Evolutionary conservation across 345 rosid genomes (phyloP).

Genomic region (Abelmoschus esculentus): DNA sequence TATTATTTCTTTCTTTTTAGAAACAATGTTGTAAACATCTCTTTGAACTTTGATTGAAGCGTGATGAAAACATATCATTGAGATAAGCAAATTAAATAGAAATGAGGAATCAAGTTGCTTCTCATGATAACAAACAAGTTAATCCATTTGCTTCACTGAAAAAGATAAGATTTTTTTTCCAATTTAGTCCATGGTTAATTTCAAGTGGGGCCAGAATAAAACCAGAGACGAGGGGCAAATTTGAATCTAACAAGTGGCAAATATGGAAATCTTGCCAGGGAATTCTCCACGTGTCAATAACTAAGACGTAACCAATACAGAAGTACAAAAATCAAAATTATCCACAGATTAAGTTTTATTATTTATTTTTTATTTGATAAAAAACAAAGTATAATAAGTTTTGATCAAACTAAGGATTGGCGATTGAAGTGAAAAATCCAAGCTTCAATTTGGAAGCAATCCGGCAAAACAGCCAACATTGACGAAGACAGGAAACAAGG

Average conservation of each 20-base stretch:
- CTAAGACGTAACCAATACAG: background rate
- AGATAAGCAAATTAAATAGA: background rate
- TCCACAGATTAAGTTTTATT: background rate
- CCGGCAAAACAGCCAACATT: conserved; percentile 5
- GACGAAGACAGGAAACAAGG: background rate
- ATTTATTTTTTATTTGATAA: background rate
- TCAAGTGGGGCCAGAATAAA: background rate
- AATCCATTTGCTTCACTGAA: too few relatives aligned
- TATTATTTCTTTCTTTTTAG: background rate
- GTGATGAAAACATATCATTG: too few relatives aligned
- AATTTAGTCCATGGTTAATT: background rate
- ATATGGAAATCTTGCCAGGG: background rate
- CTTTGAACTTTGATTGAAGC: background rate
- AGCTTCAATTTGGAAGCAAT: background rate
- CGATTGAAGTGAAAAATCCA: conserved; percentile 3
- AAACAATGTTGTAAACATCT: conserved; percentile 1
- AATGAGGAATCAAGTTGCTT: conserved; percentile 18
- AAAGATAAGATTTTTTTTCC: too few relatives aligned
- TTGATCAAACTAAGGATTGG: conserved; percentile 10
- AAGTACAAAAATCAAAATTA: background rate
- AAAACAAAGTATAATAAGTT: background rate
- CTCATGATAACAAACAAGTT: too few relatives aligned
- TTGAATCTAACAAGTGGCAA: background rate
- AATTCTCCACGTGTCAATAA: background rate
- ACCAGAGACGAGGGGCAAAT: background rate